These are phyloP conservation scores for Neonectria ditissima DNA, from an alignment of 2,329 filamentous ascomycete species.

Conservation along the genomic window DNA sequence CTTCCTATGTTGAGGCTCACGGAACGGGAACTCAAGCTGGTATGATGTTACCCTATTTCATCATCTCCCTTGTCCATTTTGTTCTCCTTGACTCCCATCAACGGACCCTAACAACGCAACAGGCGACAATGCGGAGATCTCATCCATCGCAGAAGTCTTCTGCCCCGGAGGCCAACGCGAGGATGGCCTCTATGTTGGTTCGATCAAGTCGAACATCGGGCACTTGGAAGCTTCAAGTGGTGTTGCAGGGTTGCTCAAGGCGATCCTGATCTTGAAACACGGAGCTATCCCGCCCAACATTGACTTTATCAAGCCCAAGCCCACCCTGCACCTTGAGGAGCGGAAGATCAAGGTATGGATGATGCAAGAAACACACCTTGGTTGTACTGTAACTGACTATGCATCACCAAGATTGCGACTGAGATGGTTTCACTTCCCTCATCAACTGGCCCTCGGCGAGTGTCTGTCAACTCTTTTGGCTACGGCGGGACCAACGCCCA, in stretches of 20 bases:
- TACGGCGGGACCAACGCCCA: conserved; percentile 35
- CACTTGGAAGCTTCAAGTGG: conserved; percentile 32
- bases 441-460: conserved; percentile 15
- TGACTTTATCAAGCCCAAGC: conserved; percentile 28
- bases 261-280: conserved; percentile 28
- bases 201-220: conserved; percentile 32
- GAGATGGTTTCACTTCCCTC: conserved; percentile 19
- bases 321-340: conserved; percentile 22
- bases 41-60: too few species aligned
- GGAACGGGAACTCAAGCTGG: conserved; percentile 36
- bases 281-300: conserved; percentile 27
- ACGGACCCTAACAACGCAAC: conserved; percentile 1
- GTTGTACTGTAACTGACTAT: neutral
- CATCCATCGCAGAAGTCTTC: conserved; percentile 30
- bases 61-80: neutral
- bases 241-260: conserved; percentile 30
- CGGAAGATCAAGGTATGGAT: conserved; percentile 18
- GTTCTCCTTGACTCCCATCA: too few species aligned
- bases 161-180: conserved; percentile 13
- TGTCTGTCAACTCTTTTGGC: conserved; percentile 30
- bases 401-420: conserved; percentile 16
- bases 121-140: conserved; percentile 33
- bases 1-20: conserved; percentile 42
- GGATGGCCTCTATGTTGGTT: conserved; percentile 26
- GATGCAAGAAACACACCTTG: neutral